Evolutionary conservation across 257 asterid genomes (phyloP), one percentile per base, ranked within the genome.

Genomic region (Capsicum rhomboideum): DNA sequence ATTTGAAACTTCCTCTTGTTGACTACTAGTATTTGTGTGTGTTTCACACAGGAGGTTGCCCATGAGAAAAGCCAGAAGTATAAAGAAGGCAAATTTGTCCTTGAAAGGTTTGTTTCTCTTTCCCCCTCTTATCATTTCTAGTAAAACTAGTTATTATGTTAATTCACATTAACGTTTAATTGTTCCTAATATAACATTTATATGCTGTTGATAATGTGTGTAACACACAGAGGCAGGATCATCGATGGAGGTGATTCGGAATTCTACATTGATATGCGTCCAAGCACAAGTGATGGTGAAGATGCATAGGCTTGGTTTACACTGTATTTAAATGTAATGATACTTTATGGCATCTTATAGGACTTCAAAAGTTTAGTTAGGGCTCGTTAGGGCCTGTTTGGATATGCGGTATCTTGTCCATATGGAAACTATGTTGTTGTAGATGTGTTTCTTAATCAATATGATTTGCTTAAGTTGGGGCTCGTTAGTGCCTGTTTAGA

Each of bases 11-110:
- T 29, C 20, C 40, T 63, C 49, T 17, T 34, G 44, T 74, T 46
- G 6, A 9, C 6, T 1, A 55, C 61, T 10, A 26, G 16, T 26
- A 23, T 18, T 82, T 75, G 52, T 59, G 21, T 12, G 12, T 80
- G 40, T 20, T 79, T 79, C 44, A 78, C 61, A 56, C 90, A 95
- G 98, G 95, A 88, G 84, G 81, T 82, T 12, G 95, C 94, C 34
- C 95, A 91, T 17, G 96, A 91, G 46, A 88, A 86, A 89, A 87
- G 86, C 85, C 98, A 95, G 90, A 93, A 91, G 89, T 91, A 91
- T 83, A 93, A 95, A 86, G 96, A 92, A 86, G 98, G 98, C 40
- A 95, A 95, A 82, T 92, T 85, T 74, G 96, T 94, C 71, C 94
- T 93, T 37, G 98, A 92, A 82, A 87, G 97, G 98, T 91, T 67